phyloP scores from a whole-genome alignment of 345 rosid genomes.

The Gossypioides kirkii region DNA sequence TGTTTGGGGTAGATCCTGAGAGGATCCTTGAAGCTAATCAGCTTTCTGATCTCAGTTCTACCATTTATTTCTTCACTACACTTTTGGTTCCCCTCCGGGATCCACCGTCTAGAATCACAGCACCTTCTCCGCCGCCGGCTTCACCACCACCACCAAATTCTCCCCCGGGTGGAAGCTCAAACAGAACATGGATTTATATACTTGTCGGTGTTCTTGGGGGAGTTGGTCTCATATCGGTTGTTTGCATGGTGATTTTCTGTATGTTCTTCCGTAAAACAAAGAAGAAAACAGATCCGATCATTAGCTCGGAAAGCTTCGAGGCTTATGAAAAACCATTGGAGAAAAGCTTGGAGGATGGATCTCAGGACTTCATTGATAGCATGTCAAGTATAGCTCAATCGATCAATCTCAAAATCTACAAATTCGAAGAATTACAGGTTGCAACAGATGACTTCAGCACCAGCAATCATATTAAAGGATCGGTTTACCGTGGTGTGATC shows the following conservation, averaged over 20 bases:
- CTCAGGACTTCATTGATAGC: slow-evolving; percentile 34
- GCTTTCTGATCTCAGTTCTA: slow-evolving; percentile 18
- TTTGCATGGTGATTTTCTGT: slow-evolving; percentile 31
- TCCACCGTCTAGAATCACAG: slow-evolving; percentile 36
- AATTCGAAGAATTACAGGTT: slow-evolving; percentile 44
- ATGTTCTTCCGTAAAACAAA: slow-evolving; percentile 17
- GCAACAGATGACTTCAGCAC: slow-evolving; percentile 67
- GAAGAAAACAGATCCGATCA: slow-evolving; percentile 21
- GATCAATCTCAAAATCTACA: slow-evolving; percentile 52
- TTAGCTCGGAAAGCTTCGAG: slow-evolving; percentile 27
- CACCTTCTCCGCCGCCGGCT: slow-evolving; percentile 26
- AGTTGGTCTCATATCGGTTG: slow-evolving; percentile 24
- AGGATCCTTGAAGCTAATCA: slow-evolving; percentile 40
- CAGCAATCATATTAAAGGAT: slow-evolving; percentile 42
- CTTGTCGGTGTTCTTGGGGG: slow-evolving; percentile 48
- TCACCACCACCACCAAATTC: slow-evolving; percentile 30
- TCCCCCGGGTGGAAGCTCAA: slow-evolving; percentile 23
- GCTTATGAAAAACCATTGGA: slow-evolving; percentile 31
- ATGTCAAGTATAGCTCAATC: slow-evolving; percentile 50
- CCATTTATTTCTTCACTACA: slow-evolving; percentile 42
- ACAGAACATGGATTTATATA: slow-evolving; percentile 53
- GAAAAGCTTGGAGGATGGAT: slow-evolving; percentile 40
- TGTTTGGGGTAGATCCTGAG: slow-evolving; percentile 31
- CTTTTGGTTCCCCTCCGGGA: slow-evolving; percentile 44
- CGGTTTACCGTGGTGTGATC: slow-evolving; percentile 55